phyloP scores from a whole-genome alignment of 23 red algal species.

The Gracilaria gracilis region DNA sequence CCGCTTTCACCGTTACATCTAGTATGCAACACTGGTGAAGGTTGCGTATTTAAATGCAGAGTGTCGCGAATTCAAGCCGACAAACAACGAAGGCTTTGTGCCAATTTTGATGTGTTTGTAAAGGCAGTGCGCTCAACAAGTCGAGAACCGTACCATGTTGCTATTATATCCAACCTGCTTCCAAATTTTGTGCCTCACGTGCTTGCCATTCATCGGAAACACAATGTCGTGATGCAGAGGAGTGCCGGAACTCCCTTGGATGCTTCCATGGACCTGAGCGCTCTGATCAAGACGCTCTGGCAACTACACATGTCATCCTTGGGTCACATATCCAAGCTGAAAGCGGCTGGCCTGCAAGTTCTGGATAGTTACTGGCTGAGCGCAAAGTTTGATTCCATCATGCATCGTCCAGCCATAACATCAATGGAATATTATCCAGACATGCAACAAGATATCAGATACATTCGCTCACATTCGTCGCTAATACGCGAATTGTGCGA shows the following conservation, averaged over 20 bases:
- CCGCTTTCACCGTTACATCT: neutral
- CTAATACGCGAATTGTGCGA: constrained; percentile 12
- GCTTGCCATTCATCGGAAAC: neutral
- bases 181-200: neutral
- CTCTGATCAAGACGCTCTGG: neutral
- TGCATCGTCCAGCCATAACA: neutral
- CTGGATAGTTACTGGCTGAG: constrained; percentile 17
- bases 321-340: neutral
- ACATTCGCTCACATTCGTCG: constrained; percentile 1
- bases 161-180: neutral
- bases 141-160: neutral
- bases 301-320: neutral
- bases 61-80: neutral
- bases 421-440: constrained; percentile 6
- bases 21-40: neutral
- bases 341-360: neutral
- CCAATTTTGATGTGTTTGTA: neutral
- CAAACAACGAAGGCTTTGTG: neutral
- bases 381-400: constrained; percentile 10
- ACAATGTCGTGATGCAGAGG: neutral
- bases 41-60: neutral
- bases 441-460: neutral
- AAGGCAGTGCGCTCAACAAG: neutral
- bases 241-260: neutral
- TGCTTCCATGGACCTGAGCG: neutral